Evolutionary conservation across 2,329 filamentous ascomycete species (phyloP), one percentile per base, ranked within the genome.

Genomic region (Alternaria sp.): DNA sequence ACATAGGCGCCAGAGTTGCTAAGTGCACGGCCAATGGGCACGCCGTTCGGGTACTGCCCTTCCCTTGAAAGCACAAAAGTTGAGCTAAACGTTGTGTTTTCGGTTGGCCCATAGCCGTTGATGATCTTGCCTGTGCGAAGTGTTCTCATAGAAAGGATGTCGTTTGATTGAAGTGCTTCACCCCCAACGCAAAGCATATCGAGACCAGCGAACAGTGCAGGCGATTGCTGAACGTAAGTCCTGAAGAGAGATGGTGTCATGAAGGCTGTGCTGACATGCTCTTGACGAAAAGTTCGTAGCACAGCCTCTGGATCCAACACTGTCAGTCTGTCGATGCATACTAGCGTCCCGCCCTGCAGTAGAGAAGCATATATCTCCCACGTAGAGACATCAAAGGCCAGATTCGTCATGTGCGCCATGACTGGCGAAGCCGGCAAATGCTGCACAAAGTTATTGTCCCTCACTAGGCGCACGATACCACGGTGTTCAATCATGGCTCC

Each of bases 401-500:
- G 5, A 8, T 39, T 39, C 7, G 38, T 18, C 5, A 39, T 9
- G n/a, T 39, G 38, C 2, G n/a, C 38, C 38, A 20, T 20, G 7
- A 39, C 38, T n/a, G n/a, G 38, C 9, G n/a, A 9, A 11, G n/a
- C n/a, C 18, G n/a, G 34, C 34, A 34, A 14, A 16, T 34, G 12
- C 14, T 34, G 1, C 32, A 34, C 12, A 34, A 38, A 8, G 38
- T 39, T 39, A n/a, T 16, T 39, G n/a, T 39, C 14, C 9, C 14
- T 18, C 4, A 16, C n/a, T 16, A 39, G 38, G 7, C n/a, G 14
- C 14, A 39, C 14, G 7, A 39, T 39, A 16, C 38, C 7, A 5
- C 38, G 14, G 7, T 91, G 88, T 9, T 85, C 86, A 59, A 89
- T 85, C 34, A 88, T 85, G 16, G 88, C 84, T 3, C 86, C 87